These are phyloP conservation scores for Oryza glumipatula DNA, from an alignment of 176 grass and related monocot genomes.

Conservation along the genomic window DNA sequence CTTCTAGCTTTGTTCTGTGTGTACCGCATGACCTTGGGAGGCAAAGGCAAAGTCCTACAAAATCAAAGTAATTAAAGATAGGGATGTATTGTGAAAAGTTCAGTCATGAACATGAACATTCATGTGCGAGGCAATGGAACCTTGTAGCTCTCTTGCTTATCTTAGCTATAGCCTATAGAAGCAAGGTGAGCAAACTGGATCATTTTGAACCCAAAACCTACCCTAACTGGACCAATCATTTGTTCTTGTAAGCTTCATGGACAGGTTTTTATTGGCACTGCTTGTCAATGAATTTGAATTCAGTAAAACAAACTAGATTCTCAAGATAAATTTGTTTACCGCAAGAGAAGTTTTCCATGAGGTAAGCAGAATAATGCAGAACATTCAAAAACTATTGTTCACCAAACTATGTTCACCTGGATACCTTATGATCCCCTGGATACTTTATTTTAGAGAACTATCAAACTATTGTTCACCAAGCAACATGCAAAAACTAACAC, in stretches of 20 bases:
- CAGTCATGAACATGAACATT: slow-evolving; percentile 13
- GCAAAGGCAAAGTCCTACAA: slow-evolving; percentile 62
- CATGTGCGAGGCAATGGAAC: not conserved
- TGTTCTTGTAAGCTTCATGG: slow-evolving; percentile 20
- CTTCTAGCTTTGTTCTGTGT: slow-evolving; percentile 37
- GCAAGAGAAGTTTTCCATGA: slow-evolving; percentile 9
- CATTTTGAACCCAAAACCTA: slow-evolving; percentile 13
- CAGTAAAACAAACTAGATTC: not conserved
- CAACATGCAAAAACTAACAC: slow-evolving; percentile 3
- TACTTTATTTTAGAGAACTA: slow-evolving; percentile 21
- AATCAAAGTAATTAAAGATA: slow-evolving; percentile 29
- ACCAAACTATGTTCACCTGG: not conserved
- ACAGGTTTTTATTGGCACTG: not conserved
- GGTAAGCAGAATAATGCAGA: slow-evolving; percentile 12
- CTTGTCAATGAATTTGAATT: not conserved
- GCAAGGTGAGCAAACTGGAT: slow-evolving; percentile 23
- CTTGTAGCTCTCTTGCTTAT: not conserved
- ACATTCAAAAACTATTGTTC: no score
- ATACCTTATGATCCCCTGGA: not conserved
- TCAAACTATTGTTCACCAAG: not conserved
- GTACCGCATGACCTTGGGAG: slow-evolving; percentile 48
- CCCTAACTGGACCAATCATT: not conserved
- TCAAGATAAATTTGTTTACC: slow-evolving; percentile 2
- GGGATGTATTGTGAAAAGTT: slow-evolving; percentile 26
- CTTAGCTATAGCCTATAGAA: slow-evolving; percentile 1